Evolutionary conservation across 2,329 filamentous ascomycete species (phyloP).

Genomic region (Blastomyces gilchristii): DNA sequence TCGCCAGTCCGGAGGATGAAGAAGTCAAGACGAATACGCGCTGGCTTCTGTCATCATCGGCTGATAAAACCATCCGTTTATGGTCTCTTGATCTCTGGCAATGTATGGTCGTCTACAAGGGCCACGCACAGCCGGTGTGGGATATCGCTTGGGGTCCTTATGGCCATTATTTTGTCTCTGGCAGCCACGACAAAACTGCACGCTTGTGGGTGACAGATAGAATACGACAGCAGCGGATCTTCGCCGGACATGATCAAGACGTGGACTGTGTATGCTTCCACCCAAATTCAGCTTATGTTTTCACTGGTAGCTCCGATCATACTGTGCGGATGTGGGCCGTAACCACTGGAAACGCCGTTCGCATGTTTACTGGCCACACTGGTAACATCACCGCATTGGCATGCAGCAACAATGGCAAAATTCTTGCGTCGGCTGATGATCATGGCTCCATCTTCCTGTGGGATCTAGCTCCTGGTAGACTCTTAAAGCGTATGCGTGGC

Average conservation of each 20-base stretch:
- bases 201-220: conserved; percentile 89
- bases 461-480: conserved; percentile 77
- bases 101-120: conserved; percentile 89
- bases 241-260: conserved; percentile 85
- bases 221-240: conserved; percentile 74
- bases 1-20: conserved; percentile 40
- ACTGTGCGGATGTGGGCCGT: conserved; percentile 96
- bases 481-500: conserved; percentile 85
- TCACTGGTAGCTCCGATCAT: conserved; percentile 86
- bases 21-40: conserved; percentile 53
- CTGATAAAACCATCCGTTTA: conserved; percentile 76
- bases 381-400: conserved; percentile 77
- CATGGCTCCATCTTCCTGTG: conserved; percentile 87
- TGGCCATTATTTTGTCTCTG: conserved; percentile 87
- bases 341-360: conserved; percentile 74
- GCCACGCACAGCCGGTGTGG: conserved; percentile 82
- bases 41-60: conserved; percentile 75
- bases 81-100: conserved; percentile 90
- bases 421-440: conserved; percentile 82
- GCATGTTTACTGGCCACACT: conserved; percentile 83
- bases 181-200: conserved; percentile 79
- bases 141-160: conserved; percentile 83
- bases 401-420: conserved; percentile 77
- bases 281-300: conserved; percentile 84
- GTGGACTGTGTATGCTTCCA: conserved; percentile 93